Evolutionary conservation across 371 early-diverging fungal species (phyloP), one percentile per base, ranked within the genome.

Genomic region (Syncephalastrum racemosum): DNA sequence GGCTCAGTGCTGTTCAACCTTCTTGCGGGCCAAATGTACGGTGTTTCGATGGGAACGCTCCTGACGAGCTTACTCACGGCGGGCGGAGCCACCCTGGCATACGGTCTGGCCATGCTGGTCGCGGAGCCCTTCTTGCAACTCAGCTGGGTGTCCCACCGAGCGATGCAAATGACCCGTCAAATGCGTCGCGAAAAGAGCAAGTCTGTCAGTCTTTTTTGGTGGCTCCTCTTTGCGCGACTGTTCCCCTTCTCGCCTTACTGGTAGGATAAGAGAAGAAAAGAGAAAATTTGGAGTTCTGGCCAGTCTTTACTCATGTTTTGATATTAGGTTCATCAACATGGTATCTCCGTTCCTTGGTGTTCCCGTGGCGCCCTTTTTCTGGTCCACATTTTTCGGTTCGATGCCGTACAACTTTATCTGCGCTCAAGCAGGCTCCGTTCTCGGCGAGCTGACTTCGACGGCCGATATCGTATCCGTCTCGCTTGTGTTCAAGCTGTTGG

Each of bases 171-270:
- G 39, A 62, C 58, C 25, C 56, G 59, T 18, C 76, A 79, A 50
- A 58, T 79, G 41, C 61, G 67, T 18, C 55, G 51, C 16, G 70
- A 71, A 18, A 62, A 50, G 13, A 48, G 49, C 13, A 60, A 40
- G 20, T 54, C 56, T 10, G 65, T 64, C 3, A 71, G 71, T n/a
- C 50, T 78, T 0, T 78, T 79, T 54, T 79, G 75, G 75, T 79
- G 79, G 79, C 50, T 79, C 15, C 45, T 79, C 15, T 79, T 79
- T 61, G 67, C 63, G 2, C 60, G 79, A 5, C 45, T 79, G 10
- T 79, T 79, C 40, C 79, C 79, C 14, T 75, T 79, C 55, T 64
- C 76, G 14, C 79, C 79, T n/a, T 79, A 79, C 51, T 79, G 79
- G 79, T 63, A 61, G 16, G 16, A 44, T 22, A 16, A 8, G 10